Percentiles rank a stretch among this genome's conserved stretches.
phyloP scores from a whole-genome alignment of 768 basidiomycete species.

The Tricholoma bakamatsutake region DNA sequence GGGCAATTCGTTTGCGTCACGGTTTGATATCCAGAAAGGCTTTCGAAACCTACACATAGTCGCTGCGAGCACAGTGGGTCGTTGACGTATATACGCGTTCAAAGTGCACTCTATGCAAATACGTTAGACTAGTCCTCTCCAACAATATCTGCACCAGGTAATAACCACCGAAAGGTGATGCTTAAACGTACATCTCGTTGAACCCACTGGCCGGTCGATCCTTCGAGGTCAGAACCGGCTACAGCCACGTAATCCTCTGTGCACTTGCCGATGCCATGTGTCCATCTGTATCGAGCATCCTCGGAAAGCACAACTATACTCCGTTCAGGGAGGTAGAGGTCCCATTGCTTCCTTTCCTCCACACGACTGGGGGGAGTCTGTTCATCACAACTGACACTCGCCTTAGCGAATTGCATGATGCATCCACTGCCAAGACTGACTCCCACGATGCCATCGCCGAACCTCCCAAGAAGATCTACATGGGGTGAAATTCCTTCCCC shows the following conservation, averaged over 20 bases:
- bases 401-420: constrained; percentile 68
- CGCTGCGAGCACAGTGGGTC: neutral
- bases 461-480: constrained; percentile 79
- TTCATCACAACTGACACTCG: constrained; percentile 1
- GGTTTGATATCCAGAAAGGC: neutral
- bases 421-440: constrained; percentile 78
- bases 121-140: constrained; percentile 25
- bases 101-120: neutral
- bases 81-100: neutral
- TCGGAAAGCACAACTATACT: constrained; percentile 74
- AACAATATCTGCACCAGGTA: constrained; percentile 81
- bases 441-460: constrained; percentile 86
- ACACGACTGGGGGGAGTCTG: neutral
- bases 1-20: too few relatives aligned
- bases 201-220: constrained; percentile 31
- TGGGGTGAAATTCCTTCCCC: constrained; percentile 90
- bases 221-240: constrained; percentile 14
- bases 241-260: constrained; percentile 53
- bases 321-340: constrained; percentile 70
- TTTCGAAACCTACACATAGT: neutral
- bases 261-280: constrained; percentile 75
- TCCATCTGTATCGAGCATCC: constrained; percentile 82
- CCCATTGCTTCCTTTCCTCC: constrained; percentile 20
- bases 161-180: constrained; percentile 83
- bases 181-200: constrained; percentile 60